A percentile compares a stretch with the other conserved stretches of the same genome.
phyloP scores from a whole-genome alignment of 305 asterid species.

The Solanum hybrid region DNA sequence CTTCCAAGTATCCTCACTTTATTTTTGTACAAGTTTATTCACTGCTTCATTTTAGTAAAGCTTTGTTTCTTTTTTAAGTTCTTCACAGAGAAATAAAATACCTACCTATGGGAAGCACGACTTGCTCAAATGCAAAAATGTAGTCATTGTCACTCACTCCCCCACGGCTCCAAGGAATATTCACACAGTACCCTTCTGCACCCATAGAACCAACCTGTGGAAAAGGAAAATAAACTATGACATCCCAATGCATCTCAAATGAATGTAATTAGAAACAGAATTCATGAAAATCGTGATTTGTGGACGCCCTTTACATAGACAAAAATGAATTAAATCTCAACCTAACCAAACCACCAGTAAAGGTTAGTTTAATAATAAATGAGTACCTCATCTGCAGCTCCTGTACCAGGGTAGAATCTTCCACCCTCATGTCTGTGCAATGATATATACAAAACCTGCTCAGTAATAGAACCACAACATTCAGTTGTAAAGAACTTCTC shows the following conservation, averaged over 20 bases:
- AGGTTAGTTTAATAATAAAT: not conserved
- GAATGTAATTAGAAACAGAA: not conserved
- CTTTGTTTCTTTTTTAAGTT: not conserved
- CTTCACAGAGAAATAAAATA: not conserved
- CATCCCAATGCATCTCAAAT: not conserved
- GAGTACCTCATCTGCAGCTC: conserved; percentile 85
- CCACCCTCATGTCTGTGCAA: conserved; percentile 95
- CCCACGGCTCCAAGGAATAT: conserved; percentile 89
- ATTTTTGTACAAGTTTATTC: not conserved
- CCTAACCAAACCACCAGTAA: not conserved
- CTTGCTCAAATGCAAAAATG: conserved; percentile 80
- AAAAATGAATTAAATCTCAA: not conserved
- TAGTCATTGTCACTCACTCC: conserved; percentile 98
- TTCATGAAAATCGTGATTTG: not conserved
- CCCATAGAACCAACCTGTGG: conserved; percentile 83
- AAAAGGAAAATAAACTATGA: conserved; percentile 6
- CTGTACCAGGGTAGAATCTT: conserved; percentile 92
- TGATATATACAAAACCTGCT: conserved; percentile 85
- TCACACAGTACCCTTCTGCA: conserved; percentile 94
- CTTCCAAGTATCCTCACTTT: conserved; percentile 1
- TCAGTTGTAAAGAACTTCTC: not conserved
- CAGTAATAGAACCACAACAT: not conserved
- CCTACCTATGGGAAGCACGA: conserved; percentile 88
- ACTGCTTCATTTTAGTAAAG: not conserved
- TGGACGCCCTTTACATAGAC: not conserved